Percentiles rank a stretch among this genome's conserved stretches.
Evolutionary conservation across 208 protist species (phyloP).

Genomic region (Leishmania arabica): DNA sequence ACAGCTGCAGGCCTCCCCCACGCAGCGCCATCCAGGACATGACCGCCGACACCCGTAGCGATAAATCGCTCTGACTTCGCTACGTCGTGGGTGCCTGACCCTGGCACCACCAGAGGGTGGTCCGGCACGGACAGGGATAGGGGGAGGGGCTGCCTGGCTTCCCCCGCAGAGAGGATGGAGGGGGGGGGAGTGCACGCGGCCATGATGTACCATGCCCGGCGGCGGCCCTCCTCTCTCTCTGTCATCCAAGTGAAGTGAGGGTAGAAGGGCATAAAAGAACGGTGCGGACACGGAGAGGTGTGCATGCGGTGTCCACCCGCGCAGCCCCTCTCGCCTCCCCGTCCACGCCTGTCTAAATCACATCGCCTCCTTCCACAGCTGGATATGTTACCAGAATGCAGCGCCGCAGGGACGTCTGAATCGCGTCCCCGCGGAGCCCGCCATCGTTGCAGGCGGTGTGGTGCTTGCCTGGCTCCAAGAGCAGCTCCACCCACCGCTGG

Average conservation of each 20-base stretch:
- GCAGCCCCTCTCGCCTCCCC: background rate
- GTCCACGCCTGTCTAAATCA: background rate
- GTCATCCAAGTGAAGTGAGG: background rate
- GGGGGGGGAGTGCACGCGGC: no score
- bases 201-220: background rate
- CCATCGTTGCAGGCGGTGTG: constrained; percentile 33
- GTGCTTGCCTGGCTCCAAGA: constrained; percentile 50
- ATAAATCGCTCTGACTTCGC: background rate
- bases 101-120: background rate
- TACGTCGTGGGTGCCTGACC: background rate
- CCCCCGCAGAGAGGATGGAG: background rate
- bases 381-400: constrained; percentile 76
- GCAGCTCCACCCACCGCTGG: constrained; percentile 71
- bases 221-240: background rate
- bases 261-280: no score
- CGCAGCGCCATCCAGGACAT: background rate
- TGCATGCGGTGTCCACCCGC: background rate
- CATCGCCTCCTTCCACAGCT: constrained; percentile 25
- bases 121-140: background rate
- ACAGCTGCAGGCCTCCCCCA: background rate
- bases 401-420: constrained; percentile 73
- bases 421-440: constrained; percentile 54
- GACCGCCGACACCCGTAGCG: background rate
- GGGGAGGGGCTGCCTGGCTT: background rate
- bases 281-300: background rate